Evolutionary conservation across 1,139 yeast genomes (phyloP).

Genomic region (Taphrina confusa): DNA sequence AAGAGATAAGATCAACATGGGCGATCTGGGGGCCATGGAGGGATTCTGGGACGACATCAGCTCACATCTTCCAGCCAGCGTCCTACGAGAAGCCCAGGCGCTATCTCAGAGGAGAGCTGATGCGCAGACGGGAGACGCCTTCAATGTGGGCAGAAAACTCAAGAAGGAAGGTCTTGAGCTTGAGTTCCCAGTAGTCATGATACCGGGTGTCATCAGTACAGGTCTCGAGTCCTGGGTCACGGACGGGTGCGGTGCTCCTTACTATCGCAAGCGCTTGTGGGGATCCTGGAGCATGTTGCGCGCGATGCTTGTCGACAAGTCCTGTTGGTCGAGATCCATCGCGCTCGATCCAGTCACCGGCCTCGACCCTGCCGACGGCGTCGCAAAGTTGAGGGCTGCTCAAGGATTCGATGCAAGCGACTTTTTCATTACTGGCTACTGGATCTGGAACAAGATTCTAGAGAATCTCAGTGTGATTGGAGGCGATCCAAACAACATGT

Average conservation of each 20-base stretch:
- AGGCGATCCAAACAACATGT: conserved; percentile 87
- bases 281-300: conserved; percentile 94
- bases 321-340: conserved; percentile 90
- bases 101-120: conserved; percentile 42
- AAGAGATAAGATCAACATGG: conserved; percentile 51
- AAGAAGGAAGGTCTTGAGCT: conserved; percentile 55
- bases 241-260: conserved; percentile 78
- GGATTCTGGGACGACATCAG: conserved; percentile 45
- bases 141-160: conserved; percentile 80
- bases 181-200: conserved; percentile 80
- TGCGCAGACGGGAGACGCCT: conserved; percentile 63
- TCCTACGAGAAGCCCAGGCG: conserved; percentile 57
- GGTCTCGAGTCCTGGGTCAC: conserved; percentile 94
- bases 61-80: conserved; percentile 59
- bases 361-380: conserved; percentile 71
- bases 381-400: conserved; percentile 78
- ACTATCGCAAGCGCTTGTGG: conserved; percentile 90
- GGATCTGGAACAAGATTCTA: conserved; percentile 96
- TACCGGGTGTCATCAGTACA: conserved; percentile 91
- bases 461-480: conserved; percentile 93
- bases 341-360: conserved; percentile 91
- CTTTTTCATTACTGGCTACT: conserved; percentile 93
- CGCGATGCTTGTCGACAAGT: conserved; percentile 86
- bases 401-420: conserved; percentile 87
- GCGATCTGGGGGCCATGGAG: conserved; percentile 54